phyloP scores from a whole-genome alignment of 163 green algal genomes.

The Chlamydomonas reinhardtii region DNA sequence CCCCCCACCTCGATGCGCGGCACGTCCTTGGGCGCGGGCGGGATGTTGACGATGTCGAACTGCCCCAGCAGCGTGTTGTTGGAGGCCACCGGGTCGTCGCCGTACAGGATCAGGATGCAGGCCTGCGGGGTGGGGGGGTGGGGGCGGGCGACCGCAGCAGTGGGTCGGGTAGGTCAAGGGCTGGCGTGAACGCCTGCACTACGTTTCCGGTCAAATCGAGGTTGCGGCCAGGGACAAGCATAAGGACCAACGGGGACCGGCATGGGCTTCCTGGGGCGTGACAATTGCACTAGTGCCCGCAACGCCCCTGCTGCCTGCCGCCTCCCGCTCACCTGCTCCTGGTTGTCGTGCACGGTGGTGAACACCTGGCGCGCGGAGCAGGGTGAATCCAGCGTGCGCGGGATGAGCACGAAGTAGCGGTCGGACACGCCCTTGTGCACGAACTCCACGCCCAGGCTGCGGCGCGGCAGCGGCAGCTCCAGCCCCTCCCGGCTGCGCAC shows the following conservation, averaged over 20 bases:
- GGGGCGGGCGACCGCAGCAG: too few relatives aligned
- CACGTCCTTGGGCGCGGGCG: conserved; percentile 64
- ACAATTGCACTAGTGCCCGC: too few relatives aligned
- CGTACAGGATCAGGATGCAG: conserved; percentile 76
- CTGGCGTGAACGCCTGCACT: too few relatives aligned
- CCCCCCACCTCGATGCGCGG: conserved; percentile 69
- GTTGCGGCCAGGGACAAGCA: too few relatives aligned
- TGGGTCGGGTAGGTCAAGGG: too few relatives aligned
- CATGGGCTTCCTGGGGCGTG: too few relatives aligned
- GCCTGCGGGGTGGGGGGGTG: too few relatives aligned
- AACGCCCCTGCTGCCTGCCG: too few relatives aligned
- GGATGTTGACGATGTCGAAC: conserved; percentile 78
- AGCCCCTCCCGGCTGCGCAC: conserved; percentile 38
- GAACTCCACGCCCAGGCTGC: conserved; percentile 65
- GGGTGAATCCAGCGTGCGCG: conserved; percentile 43
- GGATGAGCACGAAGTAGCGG: conserved; percentile 59
- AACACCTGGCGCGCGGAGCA: conserved; percentile 59
- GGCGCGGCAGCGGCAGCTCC: conserved; percentile 59
- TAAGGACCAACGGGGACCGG: too few relatives aligned
- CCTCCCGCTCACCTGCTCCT: conserved; percentile 62
- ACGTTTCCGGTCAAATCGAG: too few relatives aligned
- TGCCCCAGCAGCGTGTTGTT: conserved; percentile 79
- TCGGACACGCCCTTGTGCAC: conserved; percentile 51
- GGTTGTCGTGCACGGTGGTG: conserved; percentile 73
- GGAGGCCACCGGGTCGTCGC: conserved; percentile 78